These are phyloP conservation scores for Emmonsia crescens DNA, from an alignment of 2,329 filamentous ascomycete genomes.

Conservation along the genomic window DNA sequence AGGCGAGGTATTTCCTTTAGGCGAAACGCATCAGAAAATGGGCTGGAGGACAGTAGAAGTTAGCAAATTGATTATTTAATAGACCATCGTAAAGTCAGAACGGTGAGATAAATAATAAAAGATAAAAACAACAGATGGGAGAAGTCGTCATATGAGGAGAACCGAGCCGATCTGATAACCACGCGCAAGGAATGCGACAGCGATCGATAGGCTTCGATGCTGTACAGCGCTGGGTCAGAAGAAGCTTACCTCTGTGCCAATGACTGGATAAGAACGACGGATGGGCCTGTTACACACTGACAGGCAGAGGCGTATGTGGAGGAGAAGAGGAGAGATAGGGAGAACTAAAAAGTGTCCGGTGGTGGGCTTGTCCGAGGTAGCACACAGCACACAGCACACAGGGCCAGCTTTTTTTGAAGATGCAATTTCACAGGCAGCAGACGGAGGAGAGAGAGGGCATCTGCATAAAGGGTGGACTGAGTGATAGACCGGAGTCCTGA, in stretches of 20 bases:
- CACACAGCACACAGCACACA: neutral
- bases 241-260: constrained; percentile 1
- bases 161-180: neutral
- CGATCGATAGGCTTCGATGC: neutral
- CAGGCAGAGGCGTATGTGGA: constrained; percentile 16
- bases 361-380: neutral
- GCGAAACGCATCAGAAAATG: neutral
- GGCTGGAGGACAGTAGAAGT: neutral
- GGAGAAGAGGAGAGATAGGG: neutral
- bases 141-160: neutral
- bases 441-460: neutral
- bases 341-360: neutral
- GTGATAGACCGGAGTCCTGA: neutral
- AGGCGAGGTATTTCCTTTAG: neutral
- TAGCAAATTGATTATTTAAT: neutral
- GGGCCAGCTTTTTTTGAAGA: neutral
- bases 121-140: neutral
- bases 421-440: constrained; percentile 1
- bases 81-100: neutral
- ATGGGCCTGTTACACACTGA: constrained; percentile 4
- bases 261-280: neutral
- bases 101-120: neutral
- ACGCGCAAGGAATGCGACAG: neutral
- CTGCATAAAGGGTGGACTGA: neutral
- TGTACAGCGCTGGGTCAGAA: neutral